Percentiles rank a stretch among this genome's conserved stretches.
phyloP scores from a whole-genome alignment of 1,284 basidiomycete species.

The Malassezia nana region DNA sequence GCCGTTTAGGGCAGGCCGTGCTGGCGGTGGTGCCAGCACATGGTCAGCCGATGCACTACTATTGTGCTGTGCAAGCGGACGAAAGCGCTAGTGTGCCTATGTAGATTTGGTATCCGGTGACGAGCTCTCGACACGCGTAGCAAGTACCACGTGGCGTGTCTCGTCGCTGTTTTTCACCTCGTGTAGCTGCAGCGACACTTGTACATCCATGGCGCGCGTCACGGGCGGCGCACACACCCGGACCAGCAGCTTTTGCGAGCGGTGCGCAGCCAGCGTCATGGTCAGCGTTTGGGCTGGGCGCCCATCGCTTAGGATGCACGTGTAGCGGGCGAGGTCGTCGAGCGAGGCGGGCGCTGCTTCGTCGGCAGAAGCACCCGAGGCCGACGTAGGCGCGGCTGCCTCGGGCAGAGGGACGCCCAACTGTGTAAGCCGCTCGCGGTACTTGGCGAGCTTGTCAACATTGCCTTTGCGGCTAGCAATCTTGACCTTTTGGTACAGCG shows the following conservation, averaged over 20 bases:
- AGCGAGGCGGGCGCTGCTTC: neutral
- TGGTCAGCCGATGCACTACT: slow-evolving; percentile 42
- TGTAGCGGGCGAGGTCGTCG: slow-evolving; percentile 16
- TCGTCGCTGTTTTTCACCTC: slow-evolving; percentile 48
- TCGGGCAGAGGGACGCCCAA: slow-evolving; percentile 48
- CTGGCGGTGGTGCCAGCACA: slow-evolving; percentile 64
- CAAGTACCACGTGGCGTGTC: slow-evolving; percentile 29
- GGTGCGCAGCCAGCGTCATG: slow-evolving; percentile 29
- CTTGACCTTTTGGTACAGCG: slow-evolving; percentile 53
- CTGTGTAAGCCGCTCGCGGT: slow-evolving; percentile 50
- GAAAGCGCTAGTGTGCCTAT: neutral
- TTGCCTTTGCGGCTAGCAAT: slow-evolving; percentile 53
- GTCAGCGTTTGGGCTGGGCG: slow-evolving; percentile 24
- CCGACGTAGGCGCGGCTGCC: neutral
- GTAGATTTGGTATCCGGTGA: neutral
- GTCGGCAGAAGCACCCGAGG: neutral
- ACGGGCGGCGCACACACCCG: slow-evolving; percentile 28
- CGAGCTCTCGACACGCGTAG: slow-evolving; percentile 25
- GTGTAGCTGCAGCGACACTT: slow-evolving; percentile 33
- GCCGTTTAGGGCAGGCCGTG: slow-evolving; percentile 82
- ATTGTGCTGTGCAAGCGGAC: slow-evolving; percentile 18
- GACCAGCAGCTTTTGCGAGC: slow-evolving; percentile 34
- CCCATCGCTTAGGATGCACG: slow-evolving; percentile 21
- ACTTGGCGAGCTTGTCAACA: slow-evolving; percentile 52
- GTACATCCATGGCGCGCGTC: slow-evolving; percentile 24